Percentiles rank a stretch among this genome's conserved stretches.
Evolutionary conservation across 2,329 filamentous ascomycete species (phyloP).

Genomic region (Penicillium brevicompactum): DNA sequence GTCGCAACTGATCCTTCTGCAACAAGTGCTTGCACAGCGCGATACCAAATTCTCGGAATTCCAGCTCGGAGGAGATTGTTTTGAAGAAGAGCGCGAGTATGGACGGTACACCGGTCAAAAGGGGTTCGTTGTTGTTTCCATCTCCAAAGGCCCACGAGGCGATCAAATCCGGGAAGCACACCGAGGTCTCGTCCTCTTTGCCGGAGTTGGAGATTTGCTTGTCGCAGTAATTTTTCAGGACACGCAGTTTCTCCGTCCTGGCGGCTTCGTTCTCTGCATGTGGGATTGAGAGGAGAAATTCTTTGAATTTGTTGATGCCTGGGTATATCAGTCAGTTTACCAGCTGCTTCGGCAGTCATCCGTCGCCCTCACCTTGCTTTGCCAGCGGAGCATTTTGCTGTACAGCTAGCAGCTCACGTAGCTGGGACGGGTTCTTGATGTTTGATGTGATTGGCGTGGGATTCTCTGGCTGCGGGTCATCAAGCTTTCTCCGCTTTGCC

Average conservation of each 20-base stretch:
- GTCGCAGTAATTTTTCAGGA: constrained; percentile 53
- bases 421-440: constrained; percentile 60
- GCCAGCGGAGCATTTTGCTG: constrained; percentile 64
- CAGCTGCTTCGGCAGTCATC: constrained; percentile 1
- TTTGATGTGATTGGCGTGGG: constrained; percentile 17
- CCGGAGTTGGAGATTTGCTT: constrained; percentile 53
- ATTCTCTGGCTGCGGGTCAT: constrained; percentile 19
- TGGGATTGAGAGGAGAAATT: constrained; percentile 45
- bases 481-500: constrained; percentile 45
- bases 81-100: constrained; percentile 80
- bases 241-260: constrained; percentile 42
- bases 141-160: constrained; percentile 85
- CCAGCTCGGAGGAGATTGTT: constrained; percentile 71
- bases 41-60: constrained; percentile 74
- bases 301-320: constrained; percentile 49
- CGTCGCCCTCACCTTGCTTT: constrained; percentile 66
- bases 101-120: constrained; percentile 79
- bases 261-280: constrained; percentile 38
- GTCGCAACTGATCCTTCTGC: constrained; percentile 76
- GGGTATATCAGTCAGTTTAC: not conserved
- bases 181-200: constrained; percentile 57
- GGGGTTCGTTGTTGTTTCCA: constrained; percentile 75
- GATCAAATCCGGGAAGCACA: constrained; percentile 77
- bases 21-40: constrained; percentile 80
- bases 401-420: constrained; percentile 69